phyloP scores from a whole-genome alignment of 208 protist species.

The Trypanosoma congolense region DNA sequence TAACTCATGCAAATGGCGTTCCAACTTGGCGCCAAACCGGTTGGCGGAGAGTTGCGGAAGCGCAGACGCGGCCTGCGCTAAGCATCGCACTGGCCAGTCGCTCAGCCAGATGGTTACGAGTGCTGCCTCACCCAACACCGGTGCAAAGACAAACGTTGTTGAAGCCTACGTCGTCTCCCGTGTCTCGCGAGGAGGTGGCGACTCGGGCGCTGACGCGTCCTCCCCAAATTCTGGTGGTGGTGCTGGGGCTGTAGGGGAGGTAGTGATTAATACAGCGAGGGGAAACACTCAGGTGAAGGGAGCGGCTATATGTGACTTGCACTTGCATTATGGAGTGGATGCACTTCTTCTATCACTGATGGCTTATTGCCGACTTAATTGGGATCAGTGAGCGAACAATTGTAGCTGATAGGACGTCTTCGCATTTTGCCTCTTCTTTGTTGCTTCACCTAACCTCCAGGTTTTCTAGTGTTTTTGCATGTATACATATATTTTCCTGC shows the following conservation, averaged over 20 bases:
- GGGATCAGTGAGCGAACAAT: slow-evolving; percentile 34
- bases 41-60: not conserved
- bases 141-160: not conserved
- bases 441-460: no score
- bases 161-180: slow-evolving; percentile 43
- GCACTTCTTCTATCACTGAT: slow-evolving; percentile 60
- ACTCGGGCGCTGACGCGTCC: slow-evolving; percentile 14
- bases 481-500: no score
- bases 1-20: not conserved
- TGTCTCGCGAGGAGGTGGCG: slow-evolving; percentile 30
- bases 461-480: no score
- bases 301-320: slow-evolving; percentile 45
- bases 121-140: slow-evolving; percentile 10
- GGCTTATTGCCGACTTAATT: slow-evolving; percentile 55
- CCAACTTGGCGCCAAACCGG: not conserved
- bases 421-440: no score
- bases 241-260: slow-evolving; percentile 56
- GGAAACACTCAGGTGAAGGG: slow-evolving; percentile 30
- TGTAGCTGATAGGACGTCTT: no score
- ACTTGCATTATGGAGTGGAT: slow-evolving; percentile 48
- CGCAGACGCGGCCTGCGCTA: not conserved
- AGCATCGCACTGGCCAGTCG: not conserved
- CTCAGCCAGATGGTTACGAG: not conserved
- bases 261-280: slow-evolving; percentile 27
- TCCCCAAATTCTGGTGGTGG: slow-evolving; percentile 38